Evolutionary conservation across 495 filamentous ascomycete species (phyloP).

Genomic region (Tuber melanosporum): DNA sequence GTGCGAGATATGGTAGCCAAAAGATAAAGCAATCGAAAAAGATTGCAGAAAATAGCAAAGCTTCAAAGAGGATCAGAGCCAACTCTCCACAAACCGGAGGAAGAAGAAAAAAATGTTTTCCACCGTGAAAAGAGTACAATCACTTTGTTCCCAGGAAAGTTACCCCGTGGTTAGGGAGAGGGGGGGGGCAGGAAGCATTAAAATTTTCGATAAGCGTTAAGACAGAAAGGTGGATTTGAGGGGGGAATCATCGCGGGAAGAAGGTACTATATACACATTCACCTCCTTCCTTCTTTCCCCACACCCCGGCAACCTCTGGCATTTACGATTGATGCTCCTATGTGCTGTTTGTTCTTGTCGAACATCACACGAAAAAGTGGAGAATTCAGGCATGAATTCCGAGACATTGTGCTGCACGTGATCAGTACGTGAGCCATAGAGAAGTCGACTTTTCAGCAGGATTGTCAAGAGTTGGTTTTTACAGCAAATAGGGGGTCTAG

Average conservation of each 20-base stretch:
- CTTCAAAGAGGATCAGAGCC: not conserved
- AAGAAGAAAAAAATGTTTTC: not conserved
- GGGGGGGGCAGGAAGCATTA: not conserved
- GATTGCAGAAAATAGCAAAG: not conserved
- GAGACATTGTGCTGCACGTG: not conserved
- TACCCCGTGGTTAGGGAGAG: not conserved
- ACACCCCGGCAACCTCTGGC: not conserved
- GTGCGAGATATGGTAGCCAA: not conserved
- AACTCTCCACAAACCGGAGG: not conserved
- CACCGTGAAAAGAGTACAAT: not conserved
- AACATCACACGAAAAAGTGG: not conserved
- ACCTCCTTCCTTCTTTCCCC: not conserved
- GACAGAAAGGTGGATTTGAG: not conserved
- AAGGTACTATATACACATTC: not conserved
- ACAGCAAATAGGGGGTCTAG: not conserved
- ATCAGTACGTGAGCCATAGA: not conserved
- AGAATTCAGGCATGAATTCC: not conserved
- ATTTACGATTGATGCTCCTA: not conserved
- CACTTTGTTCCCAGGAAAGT: not conserved
- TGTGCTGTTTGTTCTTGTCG: not conserved
- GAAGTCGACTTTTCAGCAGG: not conserved
- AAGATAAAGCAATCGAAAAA: not conserved
- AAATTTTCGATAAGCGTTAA: not conserved
- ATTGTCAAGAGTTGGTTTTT: not conserved
- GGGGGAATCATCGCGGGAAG: not conserved